Evolutionary conservation across 805 yeast genomes (phyloP), one percentile per base, ranked within the genome.

Genomic region (Kuraishia cidri): DNA sequence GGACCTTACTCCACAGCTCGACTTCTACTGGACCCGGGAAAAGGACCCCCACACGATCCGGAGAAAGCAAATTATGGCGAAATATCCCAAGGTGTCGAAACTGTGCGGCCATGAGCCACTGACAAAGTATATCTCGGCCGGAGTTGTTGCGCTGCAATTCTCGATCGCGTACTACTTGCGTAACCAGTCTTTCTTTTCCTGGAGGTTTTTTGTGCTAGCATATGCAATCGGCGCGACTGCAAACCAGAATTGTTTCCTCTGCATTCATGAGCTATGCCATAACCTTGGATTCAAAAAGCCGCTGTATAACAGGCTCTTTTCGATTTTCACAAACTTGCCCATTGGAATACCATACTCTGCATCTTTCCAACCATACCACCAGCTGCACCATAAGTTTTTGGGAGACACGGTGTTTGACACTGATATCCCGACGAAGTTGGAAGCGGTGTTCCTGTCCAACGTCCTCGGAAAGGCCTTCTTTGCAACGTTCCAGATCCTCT

Each of bases 311-410:
- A 78, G 83, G 51, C 49, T 86, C 16, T 86, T 79, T 47, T 72
- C 92, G 27, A 79, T 86, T 7, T 61, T 83, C 42, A 70, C 86
- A 24, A 87, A 87, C 52, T 58, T 84, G 24, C 95, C 96, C 1
- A 83, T 87, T 33, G 95, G 96, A 1, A 66, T 87, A 16, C 97
- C 96, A 0, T 87, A 85, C 56, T 72, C 86, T 24, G 95, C 96
- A 0, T 79, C 84, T 39, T 71, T 87, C 62, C 80, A 83, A 39
- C 95, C 95, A 6, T 87, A 87, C 54, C 97, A 87, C 50, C 85
- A 85, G 53, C 62, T 87, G 24, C 97, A 87, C 50, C 97, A 87
- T 59, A 87, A 87, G 55, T 86, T 82, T 47, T 58, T 83, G 47
- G 97, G 97, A 13, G 95, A 87, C 51, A 81, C 76, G 45, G 64